phyloP scores from a whole-genome alignment of 1,139 yeast species.

The Groenewaldozyma sp. region DNA sequence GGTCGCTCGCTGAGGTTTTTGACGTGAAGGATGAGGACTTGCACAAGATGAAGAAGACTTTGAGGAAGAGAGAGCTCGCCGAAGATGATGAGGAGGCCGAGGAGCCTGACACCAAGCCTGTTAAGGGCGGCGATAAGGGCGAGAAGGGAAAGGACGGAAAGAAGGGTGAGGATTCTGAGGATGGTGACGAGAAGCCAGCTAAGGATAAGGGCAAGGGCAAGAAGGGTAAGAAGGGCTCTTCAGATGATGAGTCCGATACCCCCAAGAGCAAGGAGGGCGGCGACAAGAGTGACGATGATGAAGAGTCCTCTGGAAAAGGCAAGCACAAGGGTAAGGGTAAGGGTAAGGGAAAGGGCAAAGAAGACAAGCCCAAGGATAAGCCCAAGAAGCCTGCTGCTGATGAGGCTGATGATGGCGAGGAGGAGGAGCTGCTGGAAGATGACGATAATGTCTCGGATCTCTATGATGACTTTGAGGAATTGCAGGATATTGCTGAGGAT shows the following conservation, averaged over 20 bases:
- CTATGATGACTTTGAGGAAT: not conserved
- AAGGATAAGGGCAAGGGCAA: not conserved
- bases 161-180: not conserved
- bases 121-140: not conserved
- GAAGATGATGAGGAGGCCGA: conserved; percentile 2
- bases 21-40: conserved; percentile 3
- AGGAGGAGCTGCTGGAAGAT: conserved; percentile 1
- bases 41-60: not conserved
- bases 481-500: conserved; percentile 2
- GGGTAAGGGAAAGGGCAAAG: not conserved
- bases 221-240: not conserved
- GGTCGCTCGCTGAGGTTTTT: not conserved
- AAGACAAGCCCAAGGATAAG: not conserved
- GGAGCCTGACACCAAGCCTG: not conserved
- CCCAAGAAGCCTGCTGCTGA: not conserved
- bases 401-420: not conserved
- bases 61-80: conserved; percentile 2
- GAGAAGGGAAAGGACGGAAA: not conserved
- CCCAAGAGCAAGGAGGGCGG: not conserved
- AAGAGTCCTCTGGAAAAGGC: not conserved
- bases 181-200: not conserved
- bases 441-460: not conserved
- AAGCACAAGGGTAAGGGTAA: no score
- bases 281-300: not conserved
- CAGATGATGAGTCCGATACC: not conserved